A percentile compares a stretch with the other conserved stretches of the same genome.
phyloP scores from a whole-genome alignment of 2,329 filamentous ascomycete species.

The Botrytis tulipae region DNA sequence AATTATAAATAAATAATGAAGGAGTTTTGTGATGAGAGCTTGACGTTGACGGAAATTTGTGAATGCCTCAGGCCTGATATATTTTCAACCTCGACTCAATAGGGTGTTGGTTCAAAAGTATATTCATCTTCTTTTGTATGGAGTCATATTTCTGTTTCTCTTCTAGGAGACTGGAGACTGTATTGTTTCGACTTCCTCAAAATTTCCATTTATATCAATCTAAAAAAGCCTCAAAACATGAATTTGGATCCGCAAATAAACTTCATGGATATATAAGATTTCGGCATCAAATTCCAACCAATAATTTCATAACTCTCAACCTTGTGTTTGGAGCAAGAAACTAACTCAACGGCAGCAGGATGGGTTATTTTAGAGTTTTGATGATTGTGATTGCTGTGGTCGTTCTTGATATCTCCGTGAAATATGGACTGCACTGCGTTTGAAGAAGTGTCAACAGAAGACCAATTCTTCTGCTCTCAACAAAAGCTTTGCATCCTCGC shows the following conservation, averaged over 20 bases:
- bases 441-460: neutral
- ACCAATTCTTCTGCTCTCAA: neutral
- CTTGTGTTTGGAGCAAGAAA: neutral
- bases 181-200: no score
- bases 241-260: neutral
- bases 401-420: neutral
- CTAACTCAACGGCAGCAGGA: neutral
- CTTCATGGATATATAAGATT: neutral
- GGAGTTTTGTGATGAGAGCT: neutral
- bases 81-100: neutral
- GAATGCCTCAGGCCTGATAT: neutral
- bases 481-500: neutral
- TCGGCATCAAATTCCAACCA: neutral
- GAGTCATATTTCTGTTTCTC: neutral
- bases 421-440: neutral
- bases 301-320: neutral
- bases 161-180: neutral
- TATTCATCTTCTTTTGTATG: neutral
- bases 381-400: neutral
- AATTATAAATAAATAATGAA: neutral
- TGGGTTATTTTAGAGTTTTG: accelerated
- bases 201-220: neutral
- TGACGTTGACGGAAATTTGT: neutral
- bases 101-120: neutral
- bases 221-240: neutral